These are phyloP conservation scores for Arthrobotrys megalospora DNA, from an alignment of 2,329 filamentous ascomycete genomes.

Conservation along the genomic window DNA sequence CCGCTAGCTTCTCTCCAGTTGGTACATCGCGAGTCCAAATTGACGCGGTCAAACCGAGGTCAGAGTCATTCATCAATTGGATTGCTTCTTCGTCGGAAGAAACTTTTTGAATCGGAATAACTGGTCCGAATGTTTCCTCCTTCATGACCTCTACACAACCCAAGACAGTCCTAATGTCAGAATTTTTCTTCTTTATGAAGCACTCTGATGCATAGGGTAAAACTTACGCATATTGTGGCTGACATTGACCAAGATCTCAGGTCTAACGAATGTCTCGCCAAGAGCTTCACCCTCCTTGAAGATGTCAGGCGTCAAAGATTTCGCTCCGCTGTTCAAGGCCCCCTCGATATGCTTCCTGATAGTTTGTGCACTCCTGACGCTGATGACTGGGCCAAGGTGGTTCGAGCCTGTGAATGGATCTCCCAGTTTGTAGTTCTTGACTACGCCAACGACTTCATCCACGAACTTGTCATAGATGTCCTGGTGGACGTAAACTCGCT, in stretches of 20 bases:
- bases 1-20: conserved; percentile 81
- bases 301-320: conserved; percentile 81
- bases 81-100: conserved; percentile 85
- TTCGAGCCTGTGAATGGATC: conserved; percentile 80
- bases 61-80: conserved; percentile 90
- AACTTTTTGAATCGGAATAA: conserved; percentile 92
- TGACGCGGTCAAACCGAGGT: conserved; percentile 94
- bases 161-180: conserved; percentile 14
- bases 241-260: conserved; percentile 84
- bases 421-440: conserved; percentile 76
- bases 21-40: conserved; percentile 93
- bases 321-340: conserved; percentile 85
- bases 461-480: conserved; percentile 88
- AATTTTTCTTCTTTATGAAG: neutral
- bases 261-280: conserved; percentile 77
- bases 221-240: conserved; percentile 72
- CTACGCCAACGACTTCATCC: conserved; percentile 81
- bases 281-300: conserved; percentile 63
- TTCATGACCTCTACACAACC: conserved; percentile 83
- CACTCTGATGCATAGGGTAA: neutral
- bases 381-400: conserved; percentile 83
- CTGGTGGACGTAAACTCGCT: conserved; percentile 91
- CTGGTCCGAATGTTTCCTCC: conserved; percentile 94
- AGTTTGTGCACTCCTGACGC: conserved; percentile 72
- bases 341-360: conserved; percentile 86